phyloP scores from a whole-genome alignment of 768 basidiomycete species.

The Trametes coccinea region DNA sequence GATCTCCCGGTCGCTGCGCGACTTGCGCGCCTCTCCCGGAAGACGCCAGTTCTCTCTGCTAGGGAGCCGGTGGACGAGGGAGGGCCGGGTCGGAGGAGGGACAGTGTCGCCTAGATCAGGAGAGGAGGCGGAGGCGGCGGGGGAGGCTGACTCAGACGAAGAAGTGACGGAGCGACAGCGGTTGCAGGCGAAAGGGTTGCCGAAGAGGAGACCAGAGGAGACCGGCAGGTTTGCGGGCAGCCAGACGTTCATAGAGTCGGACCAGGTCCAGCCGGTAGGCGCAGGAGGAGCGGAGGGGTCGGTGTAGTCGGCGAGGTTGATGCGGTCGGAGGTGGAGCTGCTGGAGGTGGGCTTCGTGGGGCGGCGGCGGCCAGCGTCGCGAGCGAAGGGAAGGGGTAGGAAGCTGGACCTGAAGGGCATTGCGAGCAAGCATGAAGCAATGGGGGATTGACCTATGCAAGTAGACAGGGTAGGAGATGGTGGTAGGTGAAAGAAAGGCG shows the following conservation, averaged over 20 bases:
- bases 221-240: constrained; percentile 4
- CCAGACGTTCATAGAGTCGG: constrained; percentile 16
- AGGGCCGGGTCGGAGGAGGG: not conserved
- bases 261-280: constrained; percentile 13
- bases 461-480: not conserved
- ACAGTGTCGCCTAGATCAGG: not conserved
- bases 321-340: not conserved
- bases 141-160: too few species aligned
- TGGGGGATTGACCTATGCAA: not conserved
- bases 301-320: constrained; percentile 10
- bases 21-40: not conserved
- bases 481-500: not conserved
- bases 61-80: not conserved
- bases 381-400: not conserved
- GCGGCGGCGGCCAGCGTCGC: constrained; percentile 7
- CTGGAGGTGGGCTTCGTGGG: too few species aligned
- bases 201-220: constrained; percentile 9
- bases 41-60: not conserved
- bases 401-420: not conserved
- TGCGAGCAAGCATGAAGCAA: not conserved
- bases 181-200: constrained; percentile 1
- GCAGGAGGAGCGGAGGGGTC: not conserved
- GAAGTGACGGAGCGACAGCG: not conserved
- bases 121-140: not conserved
- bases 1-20: not conserved